Percentiles rank a stretch among this genome's conserved stretches.
Conservation (phyloP, 306 rosid genomes). For the Pueraria montana region DNA sequence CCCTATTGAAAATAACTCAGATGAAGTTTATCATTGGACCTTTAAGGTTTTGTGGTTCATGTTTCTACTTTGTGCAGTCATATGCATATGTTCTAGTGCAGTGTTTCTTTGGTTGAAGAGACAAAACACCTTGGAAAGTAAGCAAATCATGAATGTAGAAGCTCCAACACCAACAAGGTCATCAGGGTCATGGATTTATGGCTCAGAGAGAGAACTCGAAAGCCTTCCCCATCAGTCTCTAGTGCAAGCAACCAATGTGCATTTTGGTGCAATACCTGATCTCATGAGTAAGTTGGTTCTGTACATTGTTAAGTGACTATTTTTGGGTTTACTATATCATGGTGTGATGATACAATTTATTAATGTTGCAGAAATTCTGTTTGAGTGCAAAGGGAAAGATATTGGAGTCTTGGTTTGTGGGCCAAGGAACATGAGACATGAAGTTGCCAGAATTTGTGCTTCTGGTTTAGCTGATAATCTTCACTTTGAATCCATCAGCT, state of each 20-base stretch:
- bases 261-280: constrained; percentile 65
- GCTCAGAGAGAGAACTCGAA: constrained; percentile 55
- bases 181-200: not conserved
- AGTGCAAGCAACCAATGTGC: constrained; percentile 54
- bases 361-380: constrained; percentile 52
- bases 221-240: constrained; percentile 61
- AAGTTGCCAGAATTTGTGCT: constrained; percentile 65
- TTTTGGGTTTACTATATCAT: not conserved
- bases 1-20: constrained; percentile 52
- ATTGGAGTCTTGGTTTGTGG: constrained; percentile 66
- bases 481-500: constrained; percentile 60
- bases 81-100: constrained; percentile 51
- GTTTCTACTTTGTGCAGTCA: constrained; percentile 45
- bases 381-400: constrained; percentile 49
- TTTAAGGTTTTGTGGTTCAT: constrained; percentile 56
- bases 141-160: constrained; percentile 52
- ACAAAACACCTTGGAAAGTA: constrained; percentile 38
- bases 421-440: constrained; percentile 66
- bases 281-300: constrained; percentile 56
- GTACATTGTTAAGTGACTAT: not conserved
- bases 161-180: constrained; percentile 39
- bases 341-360: not conserved
- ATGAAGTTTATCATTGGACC: constrained; percentile 56
- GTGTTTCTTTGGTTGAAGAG: constrained; percentile 62
- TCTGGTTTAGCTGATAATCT: constrained; percentile 52